Evolutionary conservation across 495 filamentous ascomycete species (phyloP).

Genomic region (Niebla homalea): DNA sequence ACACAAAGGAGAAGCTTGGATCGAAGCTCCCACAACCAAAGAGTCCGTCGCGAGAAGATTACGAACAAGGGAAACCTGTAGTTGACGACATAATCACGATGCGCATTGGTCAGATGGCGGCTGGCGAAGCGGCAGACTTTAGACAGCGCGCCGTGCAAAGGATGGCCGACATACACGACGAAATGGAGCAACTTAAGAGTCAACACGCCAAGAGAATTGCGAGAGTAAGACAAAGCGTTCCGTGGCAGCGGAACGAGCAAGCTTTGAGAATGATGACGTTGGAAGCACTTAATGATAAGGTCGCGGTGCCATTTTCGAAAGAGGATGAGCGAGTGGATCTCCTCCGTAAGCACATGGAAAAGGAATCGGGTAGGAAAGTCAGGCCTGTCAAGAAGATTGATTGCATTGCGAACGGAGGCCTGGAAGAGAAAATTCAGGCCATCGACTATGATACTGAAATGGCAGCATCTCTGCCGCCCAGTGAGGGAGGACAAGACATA

Average conservation of each 20-base stretch:
- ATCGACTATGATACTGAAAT: constrained; percentile 11
- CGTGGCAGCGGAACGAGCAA: constrained; percentile 51
- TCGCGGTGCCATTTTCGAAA: not conserved
- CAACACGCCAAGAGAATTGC: constrained; percentile 62
- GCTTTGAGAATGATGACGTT: constrained; percentile 26
- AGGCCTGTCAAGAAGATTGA: constrained; percentile 46
- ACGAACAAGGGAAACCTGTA: constrained; percentile 18
- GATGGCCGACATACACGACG: constrained; percentile 50
- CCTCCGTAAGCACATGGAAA: constrained; percentile 44
- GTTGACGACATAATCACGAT: constrained; percentile 29
- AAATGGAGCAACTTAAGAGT: constrained; percentile 70
- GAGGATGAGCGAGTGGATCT: constrained; percentile 34
- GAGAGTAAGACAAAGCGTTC: constrained; percentile 53
- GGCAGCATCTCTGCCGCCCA: not conserved
- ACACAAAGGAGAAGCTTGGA: constrained; percentile 23
- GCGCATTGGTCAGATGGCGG: constrained; percentile 47
- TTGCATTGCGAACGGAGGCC: constrained; percentile 58
- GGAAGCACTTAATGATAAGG: constrained; percentile 2
- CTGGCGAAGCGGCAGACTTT: constrained; percentile 61
- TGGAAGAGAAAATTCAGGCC: constrained; percentile 43
- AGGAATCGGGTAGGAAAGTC: constrained; percentile 40
- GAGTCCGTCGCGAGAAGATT: constrained; percentile 1
- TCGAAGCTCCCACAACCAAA: constrained; percentile 3
- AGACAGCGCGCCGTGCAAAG: constrained; percentile 55
- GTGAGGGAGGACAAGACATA: not conserved